Evolutionary conservation across 345 rosid genomes (phyloP).

Genomic region (Raphanus raphanistrum): DNA sequence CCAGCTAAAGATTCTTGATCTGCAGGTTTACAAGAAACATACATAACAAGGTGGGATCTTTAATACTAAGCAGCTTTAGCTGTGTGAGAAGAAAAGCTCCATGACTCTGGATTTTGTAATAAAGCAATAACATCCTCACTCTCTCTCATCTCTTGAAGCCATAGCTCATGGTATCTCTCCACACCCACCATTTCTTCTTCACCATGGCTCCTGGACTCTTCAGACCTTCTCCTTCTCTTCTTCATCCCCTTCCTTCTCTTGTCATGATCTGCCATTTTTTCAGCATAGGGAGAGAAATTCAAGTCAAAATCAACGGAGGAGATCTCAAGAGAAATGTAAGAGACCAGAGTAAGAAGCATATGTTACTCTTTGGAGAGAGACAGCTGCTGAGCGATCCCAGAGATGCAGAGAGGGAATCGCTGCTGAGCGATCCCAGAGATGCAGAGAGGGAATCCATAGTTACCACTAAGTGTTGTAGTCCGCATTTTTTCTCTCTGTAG

Average conservation of each 20-base stretch:
- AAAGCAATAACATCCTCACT: conserved; percentile 33
- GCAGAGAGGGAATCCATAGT: conserved; percentile 58
- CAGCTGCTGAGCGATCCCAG: conserved; percentile 41
- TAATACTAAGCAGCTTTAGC: conserved; percentile 50
- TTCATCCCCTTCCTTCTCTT: conserved; percentile 50
- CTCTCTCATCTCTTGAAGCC: conserved; percentile 23
- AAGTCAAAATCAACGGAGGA: conserved; percentile 13
- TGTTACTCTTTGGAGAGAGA: conserved; percentile 48
- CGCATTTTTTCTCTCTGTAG: conserved; percentile 34
- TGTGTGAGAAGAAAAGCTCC: conserved; percentile 33
- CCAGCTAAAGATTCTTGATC: conserved; percentile 13
- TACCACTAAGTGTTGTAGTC: conserved; percentile 48
- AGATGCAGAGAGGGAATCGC: conserved; percentile 53
- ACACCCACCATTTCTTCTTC: conserved; percentile 38
- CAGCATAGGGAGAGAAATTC: neutral
- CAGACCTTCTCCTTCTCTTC: conserved; percentile 41
- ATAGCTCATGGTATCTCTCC: conserved; percentile 22
- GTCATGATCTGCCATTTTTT: conserved; percentile 65
- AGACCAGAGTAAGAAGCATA: conserved; percentile 4
- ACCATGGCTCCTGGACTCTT: conserved; percentile 21
- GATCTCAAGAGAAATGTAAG: neutral
- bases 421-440: conserved; percentile 44
- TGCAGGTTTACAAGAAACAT: conserved; percentile 18
- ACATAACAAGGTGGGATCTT: neutral
- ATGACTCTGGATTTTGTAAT: conserved; percentile 42